Base-by-base conservation (phyloP, 2,329 filamentous ascomycete genomes). In the Dactylellina parvicollis region DNA sequence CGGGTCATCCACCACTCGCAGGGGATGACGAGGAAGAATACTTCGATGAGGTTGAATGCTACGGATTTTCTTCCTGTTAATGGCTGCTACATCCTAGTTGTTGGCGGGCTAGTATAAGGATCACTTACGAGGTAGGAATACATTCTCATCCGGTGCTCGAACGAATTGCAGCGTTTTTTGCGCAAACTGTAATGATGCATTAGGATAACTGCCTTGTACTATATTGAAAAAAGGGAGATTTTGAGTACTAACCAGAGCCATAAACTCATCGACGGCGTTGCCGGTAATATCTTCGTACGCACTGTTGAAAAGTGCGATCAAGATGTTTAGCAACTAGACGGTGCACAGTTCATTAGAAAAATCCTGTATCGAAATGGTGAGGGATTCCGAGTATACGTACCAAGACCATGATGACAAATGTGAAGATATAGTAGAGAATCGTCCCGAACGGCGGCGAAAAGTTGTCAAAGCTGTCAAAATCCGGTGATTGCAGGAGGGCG, bases 101-200 rank as follows among this genome's bases (percentile, higher is more conserved):
- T 24, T 59, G 7, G 22, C 24, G 18, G 12, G 30, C 4, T 34
- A 46, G 12, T 30, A 22, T 14, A 18, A 20, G 18, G 28, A 14
- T 28, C 42, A n/a, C 81, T 76, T 78, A 83, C 82, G 95, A 0
- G 95, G 89, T 78, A 99, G 96, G 82, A 95, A 99, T 62, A 99
- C 95, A 77, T 99, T 99, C 81, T 99, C 95, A 78, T 99, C 95
- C 0, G 95, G 95, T 0, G 95, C 95, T 52, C 95, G 91, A 16
- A 98, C 92, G 78, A 97, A 99, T 78, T 96, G 92, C 86, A 98
- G 92, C 0, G 95, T 97, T 82, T 96, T 96, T 77, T 96, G 91
- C 0, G 92, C 86, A 81, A 96, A 97, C 57, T 71, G 28, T 7
- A 8, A 30, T 5, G n/a, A n/a, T n/a, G n/a, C n/a, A n/a, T n/a